Conservation (phyloP, 1,284 basidiomycete genomes). For the Porphyrellus sp. region DNA sequence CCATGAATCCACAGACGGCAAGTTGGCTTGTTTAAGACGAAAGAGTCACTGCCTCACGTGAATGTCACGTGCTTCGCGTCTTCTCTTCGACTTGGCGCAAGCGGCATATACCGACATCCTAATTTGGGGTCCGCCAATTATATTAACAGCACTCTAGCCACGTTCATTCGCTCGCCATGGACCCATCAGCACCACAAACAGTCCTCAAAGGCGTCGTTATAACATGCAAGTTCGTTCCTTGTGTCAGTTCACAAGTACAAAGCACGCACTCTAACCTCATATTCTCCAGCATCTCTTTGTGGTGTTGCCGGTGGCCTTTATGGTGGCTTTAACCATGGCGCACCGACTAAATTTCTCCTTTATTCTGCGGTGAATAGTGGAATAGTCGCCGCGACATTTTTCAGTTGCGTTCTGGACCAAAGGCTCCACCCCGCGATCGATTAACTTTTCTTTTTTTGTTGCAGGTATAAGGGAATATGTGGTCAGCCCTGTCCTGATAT, state of each 20-base stretch:
- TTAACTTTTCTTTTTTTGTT: slow-evolving; percentile 1
- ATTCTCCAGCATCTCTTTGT: slow-evolving; percentile 41
- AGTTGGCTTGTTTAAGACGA: neutral
- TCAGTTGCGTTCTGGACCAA: slow-evolving; percentile 47
- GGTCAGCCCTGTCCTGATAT: slow-evolving; percentile 53
- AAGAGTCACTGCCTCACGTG: slow-evolving; percentile 6
- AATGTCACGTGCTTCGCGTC: slow-evolving; percentile 23
- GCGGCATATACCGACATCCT: no score
- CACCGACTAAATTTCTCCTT: slow-evolving; percentile 36
- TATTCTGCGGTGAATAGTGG: slow-evolving; percentile 62
- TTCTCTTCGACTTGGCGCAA: no score
- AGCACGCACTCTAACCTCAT: slow-evolving; percentile 13
- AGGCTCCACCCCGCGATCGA: neutral
- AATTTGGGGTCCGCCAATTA: no score
- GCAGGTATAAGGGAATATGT: slow-evolving; percentile 66
- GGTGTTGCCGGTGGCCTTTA: slow-evolving; percentile 56
- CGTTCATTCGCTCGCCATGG: slow-evolving; percentile 27
- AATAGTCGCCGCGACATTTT: slow-evolving; percentile 65
- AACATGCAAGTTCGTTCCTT: slow-evolving; percentile 74
- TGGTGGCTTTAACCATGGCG: slow-evolving; percentile 45
- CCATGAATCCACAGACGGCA: slow-evolving; percentile 14
- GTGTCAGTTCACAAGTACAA: slow-evolving; percentile 5
- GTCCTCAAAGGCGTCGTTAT: slow-evolving; percentile 53
- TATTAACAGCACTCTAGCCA: no score
- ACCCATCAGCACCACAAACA: slow-evolving; percentile 43